Evolutionary conservation across 345 rosid genomes (phyloP).

Genomic region (Euphorbia peplus): DNA sequence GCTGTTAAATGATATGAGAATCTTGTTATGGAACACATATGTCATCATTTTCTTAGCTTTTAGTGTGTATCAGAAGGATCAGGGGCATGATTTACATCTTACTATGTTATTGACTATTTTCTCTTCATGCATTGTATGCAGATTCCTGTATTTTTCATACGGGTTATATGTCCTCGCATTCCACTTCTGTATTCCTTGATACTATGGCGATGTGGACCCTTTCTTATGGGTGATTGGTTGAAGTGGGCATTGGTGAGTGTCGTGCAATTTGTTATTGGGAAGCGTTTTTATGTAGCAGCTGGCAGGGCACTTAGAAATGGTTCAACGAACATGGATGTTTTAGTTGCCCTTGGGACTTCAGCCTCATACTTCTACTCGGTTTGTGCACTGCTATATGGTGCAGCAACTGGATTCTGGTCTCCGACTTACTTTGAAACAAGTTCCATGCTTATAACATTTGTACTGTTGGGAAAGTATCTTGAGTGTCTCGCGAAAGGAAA

Average conservation of each 20-base stretch:
- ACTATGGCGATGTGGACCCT: conserved; percentile 95
- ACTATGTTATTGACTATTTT: conserved; percentile 16
- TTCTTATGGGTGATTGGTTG: conserved; percentile 92
- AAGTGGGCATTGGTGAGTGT: conserved; percentile 93
- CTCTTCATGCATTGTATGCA: conserved; percentile 40
- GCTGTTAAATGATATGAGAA: background rate
- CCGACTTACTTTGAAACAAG: conserved; percentile 98
- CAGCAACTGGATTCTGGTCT: conserved; percentile 88
- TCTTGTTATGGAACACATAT: background rate
- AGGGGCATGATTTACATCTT: conserved; percentile 3
- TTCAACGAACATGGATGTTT: conserved; percentile 98
- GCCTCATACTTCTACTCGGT: conserved; percentile 97
- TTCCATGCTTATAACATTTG: conserved; percentile 96
- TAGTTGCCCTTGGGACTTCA: conserved; percentile 94
- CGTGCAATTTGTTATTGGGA: conserved; percentile 92
- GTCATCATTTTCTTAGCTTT: background rate
- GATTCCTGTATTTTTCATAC: conserved; percentile 90
- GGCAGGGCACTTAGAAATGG: conserved; percentile 98
- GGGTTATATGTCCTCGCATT: conserved; percentile 86
- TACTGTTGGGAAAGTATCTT: conserved; percentile 90
- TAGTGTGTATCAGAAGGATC: background rate
- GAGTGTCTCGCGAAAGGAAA: conserved; percentile 97
- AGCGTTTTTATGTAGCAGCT: conserved; percentile 93
- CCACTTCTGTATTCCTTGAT: conserved; percentile 65
- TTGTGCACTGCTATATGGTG: conserved; percentile 89